Evolutionary conservation across 495 filamentous ascomycete genomes (phyloP), one percentile per base, ranked within the genome.

Genomic region (Haplographium delicatum): DNA sequence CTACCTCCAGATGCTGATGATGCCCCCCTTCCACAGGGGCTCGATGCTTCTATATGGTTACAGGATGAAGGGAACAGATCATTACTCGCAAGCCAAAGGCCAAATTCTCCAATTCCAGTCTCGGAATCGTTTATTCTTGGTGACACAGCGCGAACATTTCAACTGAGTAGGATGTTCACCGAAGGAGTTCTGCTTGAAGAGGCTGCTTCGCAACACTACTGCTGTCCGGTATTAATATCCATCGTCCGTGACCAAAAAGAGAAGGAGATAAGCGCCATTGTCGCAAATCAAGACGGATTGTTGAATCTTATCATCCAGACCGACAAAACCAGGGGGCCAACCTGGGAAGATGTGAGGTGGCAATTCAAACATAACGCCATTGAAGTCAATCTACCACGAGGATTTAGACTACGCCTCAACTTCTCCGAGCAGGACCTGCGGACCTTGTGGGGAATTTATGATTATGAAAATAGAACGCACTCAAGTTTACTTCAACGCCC

Each of bases 291-390:
- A 67, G 83, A 83, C 57, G 81, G 83, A 9, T 72, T 82, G 18
- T 76, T 93, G 45, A 85, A 87, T 57, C 66, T 94, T n/a, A 66
- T 77, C 44, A 82, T 95, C 23, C 85, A 85, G 49, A 68, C 75
- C 18, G 79, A 84, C 55, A 83, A 76, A 53, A 76, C 77, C 56
- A 65, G 68, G n/a, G 84, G 84, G 0, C 79, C 83, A 2, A 82
- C 79, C 0, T 95, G 89, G 89, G 75, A 86, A 25, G 81, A 88
- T 56, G 80, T 93, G 19, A 71, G 78, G 39, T 95, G 89, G 89
- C 83, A 82, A 43, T 65, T 78, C 9, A 78, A 82, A 13, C 69
- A 71, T 7, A 72, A 74, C 45, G 72, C 70, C 2, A 71, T 95
- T 56, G 72, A 77, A 20, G 66, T 94, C 23, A 76, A 75, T 46